Evolutionary conservation across 257 asterid species (phyloP), one percentile per base, ranked within the genome.

Genomic region (Nicotiana obtusifolia): DNA sequence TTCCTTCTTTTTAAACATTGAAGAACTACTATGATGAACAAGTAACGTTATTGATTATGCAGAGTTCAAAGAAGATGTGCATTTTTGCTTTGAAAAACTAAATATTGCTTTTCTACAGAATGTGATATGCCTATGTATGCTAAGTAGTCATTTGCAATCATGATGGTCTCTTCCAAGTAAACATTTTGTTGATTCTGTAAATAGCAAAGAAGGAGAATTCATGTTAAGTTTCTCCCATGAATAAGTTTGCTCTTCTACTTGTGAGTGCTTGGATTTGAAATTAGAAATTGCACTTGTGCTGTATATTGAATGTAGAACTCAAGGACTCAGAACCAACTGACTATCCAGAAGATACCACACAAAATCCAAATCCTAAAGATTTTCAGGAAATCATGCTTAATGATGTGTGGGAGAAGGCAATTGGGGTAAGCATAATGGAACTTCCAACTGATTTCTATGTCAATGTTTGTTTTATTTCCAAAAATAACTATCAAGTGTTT

Each of bases 371-470:
- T 75, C 44, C 62, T 75, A 75, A 75, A 26, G 83, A 62, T 75
- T 80, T 83, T 64, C 84, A 64, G 47, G 92, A 91, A 76, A 90
- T 85, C 81, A 87, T 89, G 86, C 89, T 86, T 80, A 83, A 88
- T 73, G 89, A 71, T 78, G 59, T 82, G 59, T 86, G 88, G 87
- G 90, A 87, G 60, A 81, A 78, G 22, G 85, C 83, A 86, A 85
- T 80, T 80, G 83, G 87, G 69, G 97, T 93, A 82, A 90, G 93
- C 80, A 49, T 52, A 26, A 44, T 73, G 13, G 17, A 75, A 37
- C 44, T 16, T 15, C 28, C 31, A 30, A 56, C 78, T 52, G 15
- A 53, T 54, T 19, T 15, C 13, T 80, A 41, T 84, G 77, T 52
- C 65, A 4, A 35, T 64, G 67, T 64, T 68, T 26, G 52, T 26